Base-by-base conservation (phyloP, 441 rosid species). In the Aquilaria agallochum region DNA sequence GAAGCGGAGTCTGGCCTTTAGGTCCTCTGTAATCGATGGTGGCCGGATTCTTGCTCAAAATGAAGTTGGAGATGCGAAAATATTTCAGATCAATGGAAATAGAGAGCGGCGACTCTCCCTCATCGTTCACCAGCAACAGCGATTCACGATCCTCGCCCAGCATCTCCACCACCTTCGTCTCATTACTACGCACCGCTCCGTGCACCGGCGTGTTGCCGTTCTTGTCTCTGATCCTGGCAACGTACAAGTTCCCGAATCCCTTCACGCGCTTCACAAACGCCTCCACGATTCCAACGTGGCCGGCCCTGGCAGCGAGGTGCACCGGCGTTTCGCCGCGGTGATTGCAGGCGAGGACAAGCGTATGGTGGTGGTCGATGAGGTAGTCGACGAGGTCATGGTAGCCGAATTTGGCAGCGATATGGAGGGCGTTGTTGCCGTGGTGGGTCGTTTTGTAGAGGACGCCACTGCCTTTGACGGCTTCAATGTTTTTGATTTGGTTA, bases 351-450 rank as follows among this genome's bases (percentile, higher is more conserved):
- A 20, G 27, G 12, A n/a, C 20, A 33, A 66, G 70, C 2, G 15
- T 27, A 59, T 9, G 50, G 0, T 30, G 15, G 9, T 2, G 9
- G 1, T 44, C 0, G 48, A 58, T 13, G 9, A 66, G 44, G 12
- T 45, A 10, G 5, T 12, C 3, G 0, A 45, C 64, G 12, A 52
- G 36, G 9, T 4, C 3, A 20, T 2, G 14, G 53, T 12, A 33
- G 5, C 64, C 59, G 14, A 51, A 58, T 34, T 63, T 66, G 15
- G 64, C 63, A 13, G 64, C 64, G 14, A 58, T 52, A 45, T 66
- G 64, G 31, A 58, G 3, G 20, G 58, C 32, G 53, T 58, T 8
- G 47, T 45, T 20, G 20, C 20, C 20, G 20, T 20, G 20, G 20
- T 20, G 20, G 20, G 20, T 20, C 20, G 20, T 20, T 15, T 5